These are phyloP conservation scores for Ephemerocybe angulata DNA, from an alignment of 768 basidiomycete species.

Conservation along the genomic window DNA sequence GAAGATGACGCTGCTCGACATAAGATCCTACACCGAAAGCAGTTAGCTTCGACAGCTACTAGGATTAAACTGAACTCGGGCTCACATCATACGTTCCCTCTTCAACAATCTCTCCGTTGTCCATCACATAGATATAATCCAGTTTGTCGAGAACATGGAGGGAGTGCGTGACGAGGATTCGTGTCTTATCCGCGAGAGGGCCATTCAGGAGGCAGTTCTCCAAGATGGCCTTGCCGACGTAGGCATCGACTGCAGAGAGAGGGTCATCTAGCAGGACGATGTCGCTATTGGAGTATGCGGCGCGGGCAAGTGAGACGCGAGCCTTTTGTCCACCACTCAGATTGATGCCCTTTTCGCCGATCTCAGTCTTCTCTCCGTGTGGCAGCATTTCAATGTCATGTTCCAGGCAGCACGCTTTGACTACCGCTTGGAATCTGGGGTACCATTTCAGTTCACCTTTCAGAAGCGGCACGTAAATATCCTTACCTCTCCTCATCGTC, in stretches of 20 bases:
- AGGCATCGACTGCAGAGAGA: constrained; percentile 73
- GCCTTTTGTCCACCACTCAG: constrained; percentile 58
- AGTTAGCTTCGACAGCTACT: not conserved
- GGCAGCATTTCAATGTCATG: constrained; percentile 72
- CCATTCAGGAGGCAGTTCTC: constrained; percentile 57
- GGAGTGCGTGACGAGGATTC: constrained; percentile 61
- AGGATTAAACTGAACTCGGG: constrained; percentile 8
- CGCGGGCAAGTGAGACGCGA: constrained; percentile 72
- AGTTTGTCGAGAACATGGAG: constrained; percentile 55
- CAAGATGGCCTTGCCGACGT: constrained; percentile 65
- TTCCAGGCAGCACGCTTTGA: constrained; percentile 64
- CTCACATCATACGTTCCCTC: constrained; percentile 56
- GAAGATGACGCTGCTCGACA: constrained; percentile 41
- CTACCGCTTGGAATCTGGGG: constrained; percentile 46
- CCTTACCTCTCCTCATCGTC: constrained; percentile 45
- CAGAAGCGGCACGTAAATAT: not conserved
- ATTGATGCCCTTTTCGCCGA: constrained; percentile 77
- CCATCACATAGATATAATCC: constrained; percentile 64
- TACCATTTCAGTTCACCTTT: not conserved
- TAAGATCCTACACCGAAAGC: constrained; percentile 36
- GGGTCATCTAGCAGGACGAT: constrained; percentile 82
- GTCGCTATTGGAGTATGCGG: constrained; percentile 69
- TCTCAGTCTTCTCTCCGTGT: constrained; percentile 64
- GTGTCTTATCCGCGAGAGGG: constrained; percentile 49
- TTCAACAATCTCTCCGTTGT: constrained; percentile 55